A percentile compares a stretch with the other conserved stretches of the same genome.
Evolutionary conservation across 108 stramenopile genomes (phyloP).

Genomic region (Mediolabrus comicus): DNA sequence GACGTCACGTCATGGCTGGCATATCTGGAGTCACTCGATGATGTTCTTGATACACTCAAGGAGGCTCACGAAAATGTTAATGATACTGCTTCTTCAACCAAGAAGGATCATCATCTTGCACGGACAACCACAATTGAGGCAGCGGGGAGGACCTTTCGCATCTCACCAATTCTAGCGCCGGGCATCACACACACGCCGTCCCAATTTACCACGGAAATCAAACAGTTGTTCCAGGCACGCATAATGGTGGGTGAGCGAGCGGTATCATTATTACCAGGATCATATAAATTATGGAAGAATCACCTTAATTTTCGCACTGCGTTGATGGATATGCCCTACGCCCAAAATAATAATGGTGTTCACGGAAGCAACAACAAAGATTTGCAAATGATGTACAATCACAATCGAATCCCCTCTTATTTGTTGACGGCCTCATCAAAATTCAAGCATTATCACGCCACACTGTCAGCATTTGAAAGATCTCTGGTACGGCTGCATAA

Average conservation of each 20-base stretch:
- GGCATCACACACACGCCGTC: conserved; percentile 26
- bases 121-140: conserved; percentile 17
- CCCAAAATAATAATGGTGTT: not conserved
- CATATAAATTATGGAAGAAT: conserved; percentile 96
- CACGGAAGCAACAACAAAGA: not conserved
- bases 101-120: not conserved
- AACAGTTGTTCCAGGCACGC: conserved; percentile 8
- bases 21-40: conserved; percentile 80
- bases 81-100: not conserved
- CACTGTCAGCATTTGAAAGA: conserved; percentile 65
- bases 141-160: conserved; percentile 20
- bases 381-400: not conserved
- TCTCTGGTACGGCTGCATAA: conserved; percentile 82
- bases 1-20: conserved; percentile 76
- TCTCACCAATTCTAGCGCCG: conserved; percentile 10
- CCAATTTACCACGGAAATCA: not conserved
- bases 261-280: conserved; percentile 82
- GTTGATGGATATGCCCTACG: conserved; percentile 3
- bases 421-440: conserved; percentile 2
- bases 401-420: conserved; percentile 9
- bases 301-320: conserved; percentile 68
- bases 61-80: not conserved
- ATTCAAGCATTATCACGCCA: conserved; percentile 12
- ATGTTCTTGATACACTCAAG: conserved; percentile 29
- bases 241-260: conserved; percentile 73